Conservation (phyloP, 2,329 filamentous ascomycete species). For the Xylaria sp. region DNA sequence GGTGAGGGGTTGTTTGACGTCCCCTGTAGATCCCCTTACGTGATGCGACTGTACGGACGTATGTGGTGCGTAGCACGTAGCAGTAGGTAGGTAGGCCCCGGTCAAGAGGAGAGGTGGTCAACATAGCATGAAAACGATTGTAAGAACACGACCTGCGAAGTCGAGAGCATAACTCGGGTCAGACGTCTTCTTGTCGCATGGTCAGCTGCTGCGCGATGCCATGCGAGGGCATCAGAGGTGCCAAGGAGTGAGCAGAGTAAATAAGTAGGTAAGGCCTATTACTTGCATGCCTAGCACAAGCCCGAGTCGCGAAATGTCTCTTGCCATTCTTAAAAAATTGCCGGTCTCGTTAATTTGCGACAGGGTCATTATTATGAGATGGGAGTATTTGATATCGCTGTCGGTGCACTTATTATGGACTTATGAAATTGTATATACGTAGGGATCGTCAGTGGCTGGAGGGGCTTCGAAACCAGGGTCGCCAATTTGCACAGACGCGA, state of each 20-base stretch:
- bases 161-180: background rate
- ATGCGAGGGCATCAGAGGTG: no score
- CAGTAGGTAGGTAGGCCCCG: background rate
- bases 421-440: background rate
- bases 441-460: background rate
- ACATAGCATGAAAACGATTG: background rate
- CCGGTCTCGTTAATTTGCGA: background rate
- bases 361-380: background rate
- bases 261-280: no score
- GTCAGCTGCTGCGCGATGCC: background rate
- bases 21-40: slow-evolving; percentile 8
- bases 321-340: no score
- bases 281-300: no score
- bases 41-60: slow-evolving; percentile 7
- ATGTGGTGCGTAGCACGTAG: background rate
- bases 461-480: background rate
- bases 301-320: no score
- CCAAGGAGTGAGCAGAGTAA: no score
- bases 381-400: background rate
- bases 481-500: slow-evolving; percentile 3
- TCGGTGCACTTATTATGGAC: background rate
- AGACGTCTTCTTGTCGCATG: background rate
- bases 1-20: background rate
- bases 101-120: background rate
- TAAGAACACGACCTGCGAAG: slow-evolving; percentile 3